phyloP scores from a whole-genome alignment of 495 filamentous ascomycete genomes.

The Annulohypoxylon maeteangense region DNA sequence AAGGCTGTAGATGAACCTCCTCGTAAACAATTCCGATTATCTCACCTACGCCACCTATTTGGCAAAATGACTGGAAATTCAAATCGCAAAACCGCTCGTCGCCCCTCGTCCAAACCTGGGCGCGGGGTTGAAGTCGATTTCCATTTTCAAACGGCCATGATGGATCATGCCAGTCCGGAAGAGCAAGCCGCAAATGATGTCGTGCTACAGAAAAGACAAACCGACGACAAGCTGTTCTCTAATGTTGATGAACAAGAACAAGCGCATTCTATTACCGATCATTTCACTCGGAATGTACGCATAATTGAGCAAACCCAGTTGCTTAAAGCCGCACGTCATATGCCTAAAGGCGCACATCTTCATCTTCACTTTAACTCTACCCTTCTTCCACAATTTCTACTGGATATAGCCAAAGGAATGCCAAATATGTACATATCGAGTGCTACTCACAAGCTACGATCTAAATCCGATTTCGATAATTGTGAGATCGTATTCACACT shows the following conservation, averaged over 20 bases:
- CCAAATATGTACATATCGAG: conserved; percentile 64
- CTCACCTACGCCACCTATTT: conserved; percentile 18
- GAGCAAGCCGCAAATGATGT: conserved; percentile 48
- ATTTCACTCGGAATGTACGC: conserved; percentile 59
- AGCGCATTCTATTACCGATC: conserved; percentile 52
- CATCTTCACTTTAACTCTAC: conserved; percentile 69
- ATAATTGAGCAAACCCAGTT: conserved; percentile 59
- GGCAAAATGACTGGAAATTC: conserved; percentile 23
- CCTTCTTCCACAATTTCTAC: conserved; percentile 58
- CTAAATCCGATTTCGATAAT: conserved; percentile 47
- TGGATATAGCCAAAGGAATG: conserved; percentile 62
- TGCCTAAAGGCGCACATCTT: conserved; percentile 66
- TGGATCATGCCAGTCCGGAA: conserved; percentile 18
- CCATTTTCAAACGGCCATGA: conserved; percentile 40
- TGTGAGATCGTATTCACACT: conserved; percentile 65
- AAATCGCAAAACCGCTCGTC: neutral
- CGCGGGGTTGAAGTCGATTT: conserved; percentile 15
- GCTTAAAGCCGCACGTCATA: conserved; percentile 52
- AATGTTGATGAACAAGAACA: conserved; percentile 46
- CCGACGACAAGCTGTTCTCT: conserved; percentile 50
- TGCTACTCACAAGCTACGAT: conserved; percentile 49
- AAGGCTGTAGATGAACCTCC: conserved; percentile 13
- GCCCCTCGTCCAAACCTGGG: neutral
- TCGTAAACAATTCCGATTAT: conserved; percentile 1
- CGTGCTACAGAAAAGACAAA: conserved; percentile 46